Base-by-base conservation (phyloP, 176 grass and related monocot genomes). In the Aegilops sharonensis region DNA sequence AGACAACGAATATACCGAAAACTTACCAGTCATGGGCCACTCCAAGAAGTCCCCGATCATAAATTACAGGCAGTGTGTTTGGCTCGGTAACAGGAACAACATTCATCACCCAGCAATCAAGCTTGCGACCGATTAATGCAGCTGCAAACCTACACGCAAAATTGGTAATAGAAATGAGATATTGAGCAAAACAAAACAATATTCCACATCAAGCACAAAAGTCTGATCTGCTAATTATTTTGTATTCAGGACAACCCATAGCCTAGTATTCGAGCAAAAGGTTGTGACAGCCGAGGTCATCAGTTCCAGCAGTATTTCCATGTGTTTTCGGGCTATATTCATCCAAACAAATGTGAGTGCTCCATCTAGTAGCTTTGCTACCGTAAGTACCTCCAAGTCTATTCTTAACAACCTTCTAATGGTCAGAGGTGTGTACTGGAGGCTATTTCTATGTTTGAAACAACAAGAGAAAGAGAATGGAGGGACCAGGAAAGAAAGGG, bases 101-200 rank as follows among this genome's bases (percentile, higher is more conserved):
- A 91, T 98, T 98, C 96, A 98, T 95, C 86, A 98, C 96, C 96
- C 96, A 98, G 42, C 78, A 92, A 91, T 98, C 91, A 64, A 98
- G 65, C 62, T 95, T 88, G 36, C 64, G 79, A 40, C 91, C 86
- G 64, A 95, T 92, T 79, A 98, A 78, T 80, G 93, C 91, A 85
- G 91, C 65, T 42, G 90, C 96, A 92, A 93, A 98, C 68, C 96
- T 98, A 78, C 52, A 85, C 74, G 72, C 31, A 52, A 70, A 78
- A 83, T 70, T 29, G 13, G 56, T 36, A 67, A 81, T 36, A 21
- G 83, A 78, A 77, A 61, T 80, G 42, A 91, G 47, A 50, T 1
- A 24, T 20, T 9, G 12, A 48, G 11, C 8, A 67, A 87, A 79
- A 67, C 25, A 40, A 40, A 52, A 69, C 36, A 30, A 9, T 31